Base-by-base conservation (phyloP, 2,329 filamentous ascomycete genomes). In the Aspergillus latus region DNA sequence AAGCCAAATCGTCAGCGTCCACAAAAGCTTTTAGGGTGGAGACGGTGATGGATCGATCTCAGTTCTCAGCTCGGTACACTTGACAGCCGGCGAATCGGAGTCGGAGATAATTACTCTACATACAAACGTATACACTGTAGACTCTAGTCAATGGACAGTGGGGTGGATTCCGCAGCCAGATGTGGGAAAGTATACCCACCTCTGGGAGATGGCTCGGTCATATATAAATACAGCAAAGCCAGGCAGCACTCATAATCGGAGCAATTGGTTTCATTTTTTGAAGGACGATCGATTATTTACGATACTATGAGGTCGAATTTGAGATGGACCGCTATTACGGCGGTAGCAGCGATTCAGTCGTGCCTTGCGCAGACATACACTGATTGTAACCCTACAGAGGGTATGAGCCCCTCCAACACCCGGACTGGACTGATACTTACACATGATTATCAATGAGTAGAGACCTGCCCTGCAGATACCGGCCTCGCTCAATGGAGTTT, bases 361-460 rank as follows among this genome's bases (percentile, higher is more conserved):
- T 53, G 56, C 42, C 58, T 65, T 11, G 90, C 88, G 37, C 92
- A 96, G 74, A 91, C 91, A 29, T 85, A 77, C 59, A 90, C 89
- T 13, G 73, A 80, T 46, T 97, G 92, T 78, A 87, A 95, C 69
- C 92, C 92, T 1, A 50, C 66, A n/a, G 50, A 72, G 15, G 60
- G 66, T 66, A 61, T 55, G 0, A 2, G 15, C 11, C 2, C 10
- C 1, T 3, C 4, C 1, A 3, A n/a, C 13, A 13, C 16, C 11
- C 3, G 6, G 7, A 4, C n/a, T 30, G 43, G 10, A 49, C 40
- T 8, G 26, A n/a, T 11, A 26, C 6, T 51, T n/a, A n/a, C n/a
- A n/a, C n/a, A n/a, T n/a, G n/a, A n/a, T n/a, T n/a, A n/a, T n/a
- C n/a, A n/a, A n/a, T n/a, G n/a, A n/a, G n/a, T 11, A 59, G 68